phyloP scores from a whole-genome alignment of 78 protist species.

The Dictyostelium intermedium region DNA sequence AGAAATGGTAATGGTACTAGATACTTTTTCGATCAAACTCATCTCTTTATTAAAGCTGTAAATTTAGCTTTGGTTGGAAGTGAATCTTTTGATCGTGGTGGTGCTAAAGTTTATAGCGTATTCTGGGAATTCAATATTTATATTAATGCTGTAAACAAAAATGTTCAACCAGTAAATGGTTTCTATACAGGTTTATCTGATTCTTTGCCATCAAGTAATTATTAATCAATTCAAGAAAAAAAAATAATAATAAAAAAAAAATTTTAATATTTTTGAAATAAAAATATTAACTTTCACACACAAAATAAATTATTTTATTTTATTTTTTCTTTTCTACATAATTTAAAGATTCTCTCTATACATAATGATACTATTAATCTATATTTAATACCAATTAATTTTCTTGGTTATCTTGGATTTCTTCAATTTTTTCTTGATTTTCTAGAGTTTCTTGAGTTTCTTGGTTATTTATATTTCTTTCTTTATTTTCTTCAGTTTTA shows the following conservation, averaged over 20 bases:
- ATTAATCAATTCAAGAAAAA: neutral
- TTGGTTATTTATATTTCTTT: too few species aligned
- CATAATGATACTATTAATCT: neutral
- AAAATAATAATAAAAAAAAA: too few species aligned
- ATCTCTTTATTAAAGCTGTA: slow-evolving; percentile 25
- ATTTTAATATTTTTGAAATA: neutral
- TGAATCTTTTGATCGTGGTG: slow-evolving; percentile 12
- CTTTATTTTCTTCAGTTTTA: neutral
- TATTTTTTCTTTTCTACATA: neutral
- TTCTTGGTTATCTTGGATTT: too few species aligned
- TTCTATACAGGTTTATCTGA: neutral
- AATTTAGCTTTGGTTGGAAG: neutral
- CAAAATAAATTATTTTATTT: neutral
- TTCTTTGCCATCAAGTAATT: neutral
- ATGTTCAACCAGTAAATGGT: neutral
- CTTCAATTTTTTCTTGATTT: neutral
- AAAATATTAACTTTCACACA: neutral
- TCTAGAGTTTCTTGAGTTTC: neutral
- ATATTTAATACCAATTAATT: too few species aligned
- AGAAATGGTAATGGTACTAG: slow-evolving; percentile 11
- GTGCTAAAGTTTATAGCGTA: neutral
- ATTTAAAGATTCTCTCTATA: neutral
- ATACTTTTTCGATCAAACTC: slow-evolving; percentile 41
- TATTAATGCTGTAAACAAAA: neutral
- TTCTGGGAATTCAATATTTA: slow-evolving; percentile 2